Evolutionary conservation across 805 yeast genomes (phyloP), one percentile per base, ranked within the genome.

Genomic region (Saccharomycopsis fodiens): DNA sequence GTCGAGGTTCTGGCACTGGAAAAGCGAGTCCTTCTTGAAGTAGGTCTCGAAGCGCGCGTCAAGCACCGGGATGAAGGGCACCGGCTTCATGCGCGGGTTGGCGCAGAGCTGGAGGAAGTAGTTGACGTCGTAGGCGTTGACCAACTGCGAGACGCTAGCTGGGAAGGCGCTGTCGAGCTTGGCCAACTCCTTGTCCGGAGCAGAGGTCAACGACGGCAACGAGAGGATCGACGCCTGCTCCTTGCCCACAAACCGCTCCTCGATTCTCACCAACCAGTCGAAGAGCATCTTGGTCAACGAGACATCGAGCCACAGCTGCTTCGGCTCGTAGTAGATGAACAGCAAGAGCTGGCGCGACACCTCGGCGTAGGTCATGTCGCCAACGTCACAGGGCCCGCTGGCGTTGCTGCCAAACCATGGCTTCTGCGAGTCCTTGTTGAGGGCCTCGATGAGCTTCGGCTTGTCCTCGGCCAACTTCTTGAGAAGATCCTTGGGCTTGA

Each of bases 1-100:
- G 64, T 88, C 97, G 62, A 93, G 76, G 63, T 86, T 91, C 73
- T 93, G 97, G 20, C 96, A 85, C 75, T 93, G 99, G 98, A 98
- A 93, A 64, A 93, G 74, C 25, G 97, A 91, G 67, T 93, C 99
- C 72, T 93, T 93, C 79, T 93, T 93, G 79, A 93, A 93, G 77
- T 85, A 93, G 61, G 82, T 80, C 67, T 93, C 97, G 59, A 93
- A 87, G 71, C 86, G 84, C 55, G 86, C 94, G 62, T 93, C 96
- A 64, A 93, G 74, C 17, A 86, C 84, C 42, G 99, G 99, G 57
- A 93, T 89, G 57, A 93, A 93, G 53, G 98, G 98, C 62, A 88
- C 96, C 29, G 99, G 99, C 70, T 93, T 93, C 70, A 91, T 97
- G 51, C 68, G 60, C 57, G 96, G 96, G 60, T 79, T 79, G 54